Percentiles rank a stretch among this genome's conserved stretches.
phyloP scores from a whole-genome alignment of 164 flowering plant species.

The Akebia trifoliata region DNA sequence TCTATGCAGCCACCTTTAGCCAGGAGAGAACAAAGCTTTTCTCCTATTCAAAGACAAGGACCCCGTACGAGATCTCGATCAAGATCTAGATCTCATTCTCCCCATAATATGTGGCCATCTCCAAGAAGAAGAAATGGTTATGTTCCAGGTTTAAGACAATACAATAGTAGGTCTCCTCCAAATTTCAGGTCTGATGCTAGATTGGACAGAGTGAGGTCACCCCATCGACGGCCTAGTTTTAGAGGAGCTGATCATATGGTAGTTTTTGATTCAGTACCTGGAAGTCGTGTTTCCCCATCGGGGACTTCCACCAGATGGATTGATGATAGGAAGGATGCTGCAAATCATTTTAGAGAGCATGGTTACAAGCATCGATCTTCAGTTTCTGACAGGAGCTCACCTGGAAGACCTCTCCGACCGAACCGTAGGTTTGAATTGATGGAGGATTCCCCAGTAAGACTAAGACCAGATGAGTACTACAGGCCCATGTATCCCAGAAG shows the following conservation, averaged over 20 bases:
- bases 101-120: constrained; percentile 31
- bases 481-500: constrained; percentile 39
- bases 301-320: constrained; percentile 30
- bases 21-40: constrained; percentile 40
- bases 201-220: constrained; percentile 30
- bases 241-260: constrained; percentile 21
- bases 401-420: constrained; percentile 28
- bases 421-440: constrained; percentile 27
- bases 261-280: constrained; percentile 24
- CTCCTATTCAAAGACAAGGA: constrained; percentile 33
- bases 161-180: constrained; percentile 41
- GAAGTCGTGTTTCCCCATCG: constrained; percentile 31
- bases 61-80: constrained; percentile 35
- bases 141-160: constrained; percentile 19
- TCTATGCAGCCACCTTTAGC: constrained; percentile 23
- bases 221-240: constrained; percentile 29
- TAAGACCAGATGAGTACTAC: constrained; percentile 32
- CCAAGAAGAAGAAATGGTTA: constrained; percentile 28
- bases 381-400: constrained; percentile 29
- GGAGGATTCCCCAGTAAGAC: constrained; percentile 26
- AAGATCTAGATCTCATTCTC: constrained; percentile 50
- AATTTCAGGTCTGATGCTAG: constrained; percentile 36
- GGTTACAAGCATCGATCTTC: constrained; percentile 24
- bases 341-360: constrained; percentile 30
- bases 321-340: constrained; percentile 27